These are phyloP conservation scores for Ceriops tagal DNA, from an alignment of 345 rosid genomes.

Conservation along the genomic window DNA sequence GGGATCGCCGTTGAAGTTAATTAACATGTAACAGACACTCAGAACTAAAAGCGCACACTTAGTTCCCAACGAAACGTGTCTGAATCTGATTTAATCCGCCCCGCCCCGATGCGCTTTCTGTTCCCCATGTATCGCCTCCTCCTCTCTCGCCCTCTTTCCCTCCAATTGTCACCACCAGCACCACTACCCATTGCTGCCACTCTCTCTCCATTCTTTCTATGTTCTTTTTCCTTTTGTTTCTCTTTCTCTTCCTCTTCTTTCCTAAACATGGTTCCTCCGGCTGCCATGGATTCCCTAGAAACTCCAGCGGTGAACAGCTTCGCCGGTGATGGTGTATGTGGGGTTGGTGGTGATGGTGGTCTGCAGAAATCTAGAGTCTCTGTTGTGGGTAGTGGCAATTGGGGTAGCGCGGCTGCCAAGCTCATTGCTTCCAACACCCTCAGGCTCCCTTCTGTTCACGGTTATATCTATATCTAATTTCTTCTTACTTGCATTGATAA, in stretches of 20 bases:
- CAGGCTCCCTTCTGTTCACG: slow-evolving; percentile 70
- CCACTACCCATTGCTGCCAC: slow-evolving; percentile 3
- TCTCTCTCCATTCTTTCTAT: slow-evolving; percentile 4
- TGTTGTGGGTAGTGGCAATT: slow-evolving; percentile 90
- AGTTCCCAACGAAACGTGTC: slow-evolving; percentile 38
- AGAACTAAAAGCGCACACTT: slow-evolving; percentile 16
- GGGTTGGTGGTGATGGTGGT: slow-evolving; percentile 1
- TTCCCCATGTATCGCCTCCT: slow-evolving; percentile 20
- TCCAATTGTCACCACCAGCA: slow-evolving; percentile 2
- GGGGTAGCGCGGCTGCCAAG: slow-evolving; percentile 98
- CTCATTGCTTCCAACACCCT: slow-evolving; percentile 89
- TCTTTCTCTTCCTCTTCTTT: slow-evolving; percentile 11
- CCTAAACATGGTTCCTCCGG: slow-evolving; percentile 9
- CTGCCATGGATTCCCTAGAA: slow-evolving; percentile 18
- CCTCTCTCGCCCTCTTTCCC: slow-evolving; percentile 6
- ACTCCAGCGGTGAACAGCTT: neutral
- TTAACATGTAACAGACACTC: neutral
- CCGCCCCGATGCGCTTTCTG: slow-evolving; percentile 37
- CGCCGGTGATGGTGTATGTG: neutral
- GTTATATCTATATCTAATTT: slow-evolving; percentile 22
- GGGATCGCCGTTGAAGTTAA: slow-evolving; percentile 35
- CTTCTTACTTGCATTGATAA: neutral
- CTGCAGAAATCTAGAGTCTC: slow-evolving; percentile 56
- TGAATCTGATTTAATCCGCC: slow-evolving; percentile 17
- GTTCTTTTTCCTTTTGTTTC: slow-evolving; percentile 14